These are phyloP conservation scores for Pisolithus albus DNA, from an alignment of 768 basidiomycete species.

Conservation along the genomic window DNA sequence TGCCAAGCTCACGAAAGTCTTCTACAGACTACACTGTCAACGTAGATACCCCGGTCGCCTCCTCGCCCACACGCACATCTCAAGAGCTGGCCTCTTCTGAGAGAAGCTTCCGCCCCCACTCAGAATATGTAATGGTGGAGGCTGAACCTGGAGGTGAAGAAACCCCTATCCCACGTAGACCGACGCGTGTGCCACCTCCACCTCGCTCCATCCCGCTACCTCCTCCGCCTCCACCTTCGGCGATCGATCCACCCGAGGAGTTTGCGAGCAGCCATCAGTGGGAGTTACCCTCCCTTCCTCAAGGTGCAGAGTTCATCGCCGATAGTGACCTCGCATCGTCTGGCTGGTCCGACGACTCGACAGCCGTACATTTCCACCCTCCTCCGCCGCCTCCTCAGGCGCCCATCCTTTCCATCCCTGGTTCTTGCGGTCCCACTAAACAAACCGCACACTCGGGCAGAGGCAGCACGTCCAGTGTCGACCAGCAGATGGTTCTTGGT, in stretches of 20 bases:
- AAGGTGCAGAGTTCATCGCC: conserved; percentile 45
- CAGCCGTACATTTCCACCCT: conserved; percentile 25
- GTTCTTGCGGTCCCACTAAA: conserved; percentile 5
- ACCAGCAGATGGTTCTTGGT: conserved; percentile 28
- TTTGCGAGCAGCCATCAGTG: conserved; percentile 45
- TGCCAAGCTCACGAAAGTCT: conserved; percentile 32
- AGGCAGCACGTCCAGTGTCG: conserved; percentile 13
- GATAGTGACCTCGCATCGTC: conserved; percentile 43
- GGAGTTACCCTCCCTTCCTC: conserved; percentile 61
- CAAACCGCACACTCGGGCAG: conserved; percentile 7
- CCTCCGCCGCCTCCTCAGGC: conserved; percentile 17
- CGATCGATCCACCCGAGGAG: conserved; percentile 26
- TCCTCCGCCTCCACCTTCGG: conserved; percentile 34
- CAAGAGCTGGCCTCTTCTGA: conserved; percentile 1
- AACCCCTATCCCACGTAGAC: conserved; percentile 26
- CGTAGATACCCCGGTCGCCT: conserved; percentile 4
- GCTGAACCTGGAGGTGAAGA: conserved; percentile 36
- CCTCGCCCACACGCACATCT: not conserved
- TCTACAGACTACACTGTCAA: conserved; percentile 28
- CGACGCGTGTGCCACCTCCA: conserved; percentile 21
- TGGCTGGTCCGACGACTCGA: conserved; percentile 59
- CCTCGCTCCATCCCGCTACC: conserved; percentile 23
- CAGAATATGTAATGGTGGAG: conserved; percentile 62
- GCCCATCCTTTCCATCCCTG: conserved; percentile 9
- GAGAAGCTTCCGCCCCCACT: conserved; percentile 21